Conservation (phyloP, 805 yeast genomes). For the Kuraishia hungarica region DNA sequence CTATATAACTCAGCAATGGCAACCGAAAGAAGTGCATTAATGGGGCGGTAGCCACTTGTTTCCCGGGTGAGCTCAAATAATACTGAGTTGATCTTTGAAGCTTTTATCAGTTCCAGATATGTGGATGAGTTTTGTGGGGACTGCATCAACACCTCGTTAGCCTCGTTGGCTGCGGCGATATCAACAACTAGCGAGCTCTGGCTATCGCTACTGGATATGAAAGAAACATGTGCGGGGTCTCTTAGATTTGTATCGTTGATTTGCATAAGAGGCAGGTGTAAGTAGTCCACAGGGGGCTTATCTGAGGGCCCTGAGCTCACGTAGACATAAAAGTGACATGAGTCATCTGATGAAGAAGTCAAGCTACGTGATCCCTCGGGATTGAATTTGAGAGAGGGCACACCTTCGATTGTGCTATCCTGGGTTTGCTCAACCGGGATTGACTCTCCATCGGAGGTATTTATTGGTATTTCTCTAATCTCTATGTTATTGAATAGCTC, state of each 20-base stretch:
- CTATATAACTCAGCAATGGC: constrained; percentile 15
- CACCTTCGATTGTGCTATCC: constrained; percentile 4
- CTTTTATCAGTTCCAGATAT: constrained; percentile 16
- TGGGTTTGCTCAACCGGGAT: constrained; percentile 10
- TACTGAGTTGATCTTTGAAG: constrained; percentile 18
- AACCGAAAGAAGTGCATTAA: constrained; percentile 14
- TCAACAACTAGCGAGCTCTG: constrained; percentile 12
- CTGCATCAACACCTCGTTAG: constrained; percentile 18
- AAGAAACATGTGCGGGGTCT: background rate
- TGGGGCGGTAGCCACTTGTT: constrained; percentile 21
- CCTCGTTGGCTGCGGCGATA: constrained; percentile 15
- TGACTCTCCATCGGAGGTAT: constrained; percentile 1
- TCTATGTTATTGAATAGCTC: constrained; percentile 20
- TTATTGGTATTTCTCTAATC: constrained; percentile 8
- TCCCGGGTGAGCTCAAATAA: constrained; percentile 17
- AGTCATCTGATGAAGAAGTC: background rate
- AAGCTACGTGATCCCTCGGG: background rate
- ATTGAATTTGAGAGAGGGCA: background rate
- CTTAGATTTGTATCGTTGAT: constrained; percentile 10
- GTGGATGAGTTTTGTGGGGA: constrained; percentile 16
- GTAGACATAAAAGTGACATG: constrained; percentile 21
- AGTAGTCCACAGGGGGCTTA: constrained; percentile 7
- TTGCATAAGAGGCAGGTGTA: constrained; percentile 18
- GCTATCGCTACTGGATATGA: background rate
- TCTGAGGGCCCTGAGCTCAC: constrained; percentile 15